A percentile compares a stretch with the other conserved stretches of the same genome.
These are phyloP conservation scores for Thermomucor indicae-seudaticae DNA, from an alignment of 371 early-diverging fungal genomes.

Conservation along the genomic window DNA sequence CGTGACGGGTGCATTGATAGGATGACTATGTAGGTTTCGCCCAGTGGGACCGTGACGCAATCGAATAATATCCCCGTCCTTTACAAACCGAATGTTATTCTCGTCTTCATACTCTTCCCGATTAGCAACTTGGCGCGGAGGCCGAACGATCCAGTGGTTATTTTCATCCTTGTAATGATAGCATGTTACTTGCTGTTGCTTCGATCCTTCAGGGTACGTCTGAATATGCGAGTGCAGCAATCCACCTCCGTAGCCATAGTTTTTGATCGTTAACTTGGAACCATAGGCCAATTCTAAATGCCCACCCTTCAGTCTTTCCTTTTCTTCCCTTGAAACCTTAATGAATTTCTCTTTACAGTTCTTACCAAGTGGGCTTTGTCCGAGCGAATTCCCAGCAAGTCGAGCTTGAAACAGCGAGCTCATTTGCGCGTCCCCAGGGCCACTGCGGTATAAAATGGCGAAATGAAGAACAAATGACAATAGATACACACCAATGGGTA, in stretches of 20 bases:
- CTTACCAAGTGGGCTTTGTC: conserved; percentile 79
- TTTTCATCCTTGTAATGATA: conserved; percentile 98
- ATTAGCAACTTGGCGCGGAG: conserved; percentile 24
- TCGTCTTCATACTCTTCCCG: conserved; percentile 32
- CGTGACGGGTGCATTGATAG: conserved; percentile 81
- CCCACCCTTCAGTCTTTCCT: background rate
- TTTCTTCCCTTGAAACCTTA: too few relatives aligned
- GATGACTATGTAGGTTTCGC: conserved; percentile 84
- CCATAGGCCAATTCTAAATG: conserved; percentile 89
- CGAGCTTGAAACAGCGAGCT: conserved; percentile 96
- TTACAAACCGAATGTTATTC: conserved; percentile 54
- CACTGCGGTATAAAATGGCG: conserved; percentile 79
- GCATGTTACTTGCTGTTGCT: conserved; percentile 98
- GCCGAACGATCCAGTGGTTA: conserved; percentile 87
- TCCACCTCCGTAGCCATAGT: conserved; percentile 88
- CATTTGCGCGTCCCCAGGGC: conserved; percentile 98
- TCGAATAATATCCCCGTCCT: conserved; percentile 82
- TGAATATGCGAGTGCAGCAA: conserved; percentile 98
- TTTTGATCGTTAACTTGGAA: conserved; percentile 88
- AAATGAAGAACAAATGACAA: conserved; percentile 93
- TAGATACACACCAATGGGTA: conserved; percentile 90
- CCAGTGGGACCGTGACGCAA: conserved; percentile 73
- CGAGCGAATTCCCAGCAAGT: conserved; percentile 81
- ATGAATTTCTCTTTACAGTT: background rate
- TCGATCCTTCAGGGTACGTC: conserved; percentile 89